Base-by-base conservation (phyloP, 331 rosid species). In the Rhamnella rubrinervis region DNA sequence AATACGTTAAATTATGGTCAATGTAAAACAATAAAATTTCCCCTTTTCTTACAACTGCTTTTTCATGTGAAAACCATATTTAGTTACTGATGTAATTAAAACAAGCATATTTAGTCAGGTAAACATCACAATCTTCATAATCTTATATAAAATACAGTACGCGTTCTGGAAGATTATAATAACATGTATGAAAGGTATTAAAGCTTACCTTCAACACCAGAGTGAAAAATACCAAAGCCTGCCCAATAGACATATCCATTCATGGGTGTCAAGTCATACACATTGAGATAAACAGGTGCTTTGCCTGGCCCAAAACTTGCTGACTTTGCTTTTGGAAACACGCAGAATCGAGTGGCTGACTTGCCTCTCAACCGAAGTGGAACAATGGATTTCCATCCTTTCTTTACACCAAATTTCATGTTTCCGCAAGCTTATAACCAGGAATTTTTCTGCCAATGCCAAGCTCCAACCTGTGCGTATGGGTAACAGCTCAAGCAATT, bases 201-300 rank as follows among this genome's bases (percentile, higher is more conserved):
- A 50, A 65, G 10, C 57, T 40, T 77, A 91, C 99, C 99, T 91
- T 95, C 96, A 41, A 95, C 96, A 66, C 99, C 97, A 65, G 99
- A 95, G 81, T 95, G 97, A 76, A 86, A 95, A 77, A 95, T 89
- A 55, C 99, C 99, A 52, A 95, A 75, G 78, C 99, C 99, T 35
- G 93, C 96, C 99, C 99, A 95, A 71, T 91, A 82, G 67, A 89
- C 85, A 77, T 89, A 95, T 51, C 99, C 99, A 76, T 95, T 95
- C 93, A 85, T 82, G 66, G 97, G 96, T 38, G 99, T 95, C 80
- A 95, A 72, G 75, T 95, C 99, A 64, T 95, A 95, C 55, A 95
- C 97, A 74, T 95, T 95, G 37, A 95, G 89, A 87, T 87, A 91
- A 68, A 95, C 97, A 7, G 97, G 96, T 35, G 89, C 70, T 80